phyloP scores from a whole-genome alignment of 441 rosid genomes.

The Melastoma candidum region DNA sequence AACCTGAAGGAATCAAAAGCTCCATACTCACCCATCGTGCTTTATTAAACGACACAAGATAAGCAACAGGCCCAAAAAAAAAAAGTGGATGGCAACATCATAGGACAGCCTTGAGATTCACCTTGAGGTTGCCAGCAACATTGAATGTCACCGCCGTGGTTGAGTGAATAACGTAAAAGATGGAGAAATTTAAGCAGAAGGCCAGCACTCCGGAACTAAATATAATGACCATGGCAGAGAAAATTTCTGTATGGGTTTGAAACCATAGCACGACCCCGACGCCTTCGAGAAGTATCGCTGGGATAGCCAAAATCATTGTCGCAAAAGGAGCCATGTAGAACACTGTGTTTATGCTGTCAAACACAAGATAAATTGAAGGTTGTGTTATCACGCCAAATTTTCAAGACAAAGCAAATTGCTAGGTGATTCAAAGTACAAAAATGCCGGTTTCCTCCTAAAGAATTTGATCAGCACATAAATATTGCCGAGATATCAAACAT shows the following conservation, averaged over 20 bases:
- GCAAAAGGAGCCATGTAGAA: constrained; percentile 99
- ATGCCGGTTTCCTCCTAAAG: too few relatives aligned
- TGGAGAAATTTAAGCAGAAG: constrained; percentile 96
- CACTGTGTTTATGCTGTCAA: constrained; percentile 84
- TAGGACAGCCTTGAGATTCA: constrained; percentile 19
- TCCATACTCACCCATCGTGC: not conserved
- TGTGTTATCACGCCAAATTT: constrained; percentile 12
- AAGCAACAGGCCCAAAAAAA: not conserved
- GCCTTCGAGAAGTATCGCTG: constrained; percentile 88
- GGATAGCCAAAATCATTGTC: constrained; percentile 81
- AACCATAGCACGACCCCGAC: constrained; percentile 72
- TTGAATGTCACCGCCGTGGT: constrained; percentile 99
- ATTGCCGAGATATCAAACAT: too few relatives aligned
- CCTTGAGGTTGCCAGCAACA: constrained; percentile 99
- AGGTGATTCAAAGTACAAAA: not conserved
- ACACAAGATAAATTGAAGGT: constrained; percentile 7
- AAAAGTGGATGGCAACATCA: not conserved
- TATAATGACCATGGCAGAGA: constrained; percentile 61
- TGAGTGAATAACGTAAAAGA: constrained; percentile 96
- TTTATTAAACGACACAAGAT: constrained; percentile 5
- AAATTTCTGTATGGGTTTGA: constrained; percentile 39
- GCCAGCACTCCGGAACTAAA: constrained; percentile 89
- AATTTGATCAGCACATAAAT: too few relatives aligned
- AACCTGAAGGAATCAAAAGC: constrained; percentile 36
- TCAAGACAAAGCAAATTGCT: not conserved